Percentiles rank a stretch among this genome's conserved stretches.
Conservation (phyloP, 805 yeast species). For the Cyberlindnera euphorbiiphila region DNA sequence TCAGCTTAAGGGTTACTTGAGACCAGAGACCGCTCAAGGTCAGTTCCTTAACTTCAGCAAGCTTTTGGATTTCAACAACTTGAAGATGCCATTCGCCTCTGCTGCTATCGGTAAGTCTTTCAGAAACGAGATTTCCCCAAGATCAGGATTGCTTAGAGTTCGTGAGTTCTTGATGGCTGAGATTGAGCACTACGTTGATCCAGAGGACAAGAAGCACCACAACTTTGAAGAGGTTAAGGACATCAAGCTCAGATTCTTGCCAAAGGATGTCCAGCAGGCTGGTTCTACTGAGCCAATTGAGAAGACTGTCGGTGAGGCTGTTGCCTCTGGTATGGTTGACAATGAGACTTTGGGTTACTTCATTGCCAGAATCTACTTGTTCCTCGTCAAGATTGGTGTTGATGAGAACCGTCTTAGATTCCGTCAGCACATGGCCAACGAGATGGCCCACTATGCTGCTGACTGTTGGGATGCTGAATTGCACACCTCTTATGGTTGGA, state of each 20-base stretch:
- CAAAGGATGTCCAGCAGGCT: slow-evolving; percentile 81
- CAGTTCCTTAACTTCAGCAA: slow-evolving; percentile 95
- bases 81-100: slow-evolving; percentile 98
- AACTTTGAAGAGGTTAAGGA: slow-evolving; percentile 75
- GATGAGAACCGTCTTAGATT: slow-evolving; percentile 81
- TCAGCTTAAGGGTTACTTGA: slow-evolving; percentile 85
- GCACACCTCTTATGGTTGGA: slow-evolving; percentile 96
- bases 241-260: slow-evolving; percentile 70
- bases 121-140: slow-evolving; percentile 98
- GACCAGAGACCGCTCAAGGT: slow-evolving; percentile 99
- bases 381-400: slow-evolving; percentile 86
- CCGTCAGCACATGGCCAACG: slow-evolving; percentile 98
- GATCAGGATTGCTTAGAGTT: slow-evolving; percentile 95
- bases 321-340: slow-evolving; percentile 80
- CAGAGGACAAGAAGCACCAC: slow-evolving; percentile 77
- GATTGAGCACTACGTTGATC: slow-evolving; percentile 98
- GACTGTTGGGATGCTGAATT: slow-evolving; percentile 99
- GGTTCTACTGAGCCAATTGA: slow-evolving; percentile 71
- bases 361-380: slow-evolving; percentile 85
- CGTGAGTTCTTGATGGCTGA: slow-evolving; percentile 99
- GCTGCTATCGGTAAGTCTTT: slow-evolving; percentile 98
- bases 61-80: slow-evolving; percentile 89
- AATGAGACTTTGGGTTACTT: slow-evolving; percentile 97
- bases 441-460: slow-evolving; percentile 99
- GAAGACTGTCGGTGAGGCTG: slow-evolving; percentile 87